Evolutionary conservation across 169 alveolate species (phyloP).

Genomic region (Plasmodium falciparum): DNA sequence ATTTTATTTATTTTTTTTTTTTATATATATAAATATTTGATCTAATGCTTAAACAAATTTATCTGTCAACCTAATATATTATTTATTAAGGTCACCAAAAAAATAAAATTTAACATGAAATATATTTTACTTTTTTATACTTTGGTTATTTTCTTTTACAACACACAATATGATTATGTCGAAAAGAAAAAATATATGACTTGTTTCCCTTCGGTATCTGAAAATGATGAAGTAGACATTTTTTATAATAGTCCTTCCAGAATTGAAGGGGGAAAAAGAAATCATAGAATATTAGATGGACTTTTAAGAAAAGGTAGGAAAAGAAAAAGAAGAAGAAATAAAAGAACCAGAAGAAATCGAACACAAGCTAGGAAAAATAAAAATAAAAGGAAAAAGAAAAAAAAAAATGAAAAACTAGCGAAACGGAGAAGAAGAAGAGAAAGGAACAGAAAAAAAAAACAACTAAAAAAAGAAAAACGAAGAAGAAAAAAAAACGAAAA

Average conservation of each 20-base stretch:
- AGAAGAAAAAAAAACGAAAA: neutral
- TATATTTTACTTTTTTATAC: conserved; percentile 1
- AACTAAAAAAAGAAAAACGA: neutral
- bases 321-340: neutral
- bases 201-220: neutral
- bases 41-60: neutral
- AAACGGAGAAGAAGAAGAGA: neutral
- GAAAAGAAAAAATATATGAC: neutral
- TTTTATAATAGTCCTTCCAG: neutral
- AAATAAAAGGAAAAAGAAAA: neutral
- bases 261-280: neutral
- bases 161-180: neutral
- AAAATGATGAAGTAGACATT: neutral
- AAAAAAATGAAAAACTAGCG: neutral
- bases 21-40: neutral
- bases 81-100: too few relatives aligned
- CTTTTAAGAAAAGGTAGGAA: conserved; percentile 7
- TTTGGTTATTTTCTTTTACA: conserved; percentile 5
- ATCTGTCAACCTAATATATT: neutral
- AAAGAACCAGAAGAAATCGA: neutral
- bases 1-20: too few relatives aligned
- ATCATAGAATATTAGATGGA: conserved; percentile 8
- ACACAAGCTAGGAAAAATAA: neutral
- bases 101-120: conserved; percentile 10
- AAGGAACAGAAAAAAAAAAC: conserved; percentile 4